Percentiles rank a stretch among this genome's conserved stretches.
phyloP scores from a whole-genome alignment of 768 basidiomycete species.

The Boletus tomentosulus region DNA sequence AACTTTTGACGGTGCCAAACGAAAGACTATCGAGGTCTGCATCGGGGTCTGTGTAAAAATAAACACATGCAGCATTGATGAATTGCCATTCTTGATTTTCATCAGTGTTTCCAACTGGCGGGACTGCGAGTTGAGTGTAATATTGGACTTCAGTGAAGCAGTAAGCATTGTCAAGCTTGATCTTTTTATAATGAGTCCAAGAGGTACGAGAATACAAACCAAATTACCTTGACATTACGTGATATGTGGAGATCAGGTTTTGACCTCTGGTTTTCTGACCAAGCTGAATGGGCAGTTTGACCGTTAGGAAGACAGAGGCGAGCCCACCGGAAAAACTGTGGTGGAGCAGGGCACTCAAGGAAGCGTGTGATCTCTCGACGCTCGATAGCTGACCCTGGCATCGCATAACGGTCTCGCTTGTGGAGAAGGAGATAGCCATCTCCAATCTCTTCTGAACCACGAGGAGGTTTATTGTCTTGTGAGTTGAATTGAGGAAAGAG shows the following conservation, averaged over 20 bases:
- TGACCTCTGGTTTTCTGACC: too few species aligned
- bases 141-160: neutral
- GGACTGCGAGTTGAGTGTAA: neutral
- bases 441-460: constrained; percentile 21
- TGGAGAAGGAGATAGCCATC: too few species aligned
- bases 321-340: neutral
- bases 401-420: constrained; percentile 19
- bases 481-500: constrained; percentile 26
- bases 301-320: neutral
- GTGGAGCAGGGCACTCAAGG: neutral
- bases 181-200: neutral
- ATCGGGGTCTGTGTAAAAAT: neutral
- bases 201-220: too few species aligned
- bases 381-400: neutral
- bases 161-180: neutral
- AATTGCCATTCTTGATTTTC: neutral
- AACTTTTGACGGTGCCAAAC: neutral
- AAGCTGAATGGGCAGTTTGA: neutral
- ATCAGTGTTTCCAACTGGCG: neutral
- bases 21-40: neutral
- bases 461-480: constrained; percentile 15
- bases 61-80: neutral
- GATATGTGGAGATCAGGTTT: too few species aligned
- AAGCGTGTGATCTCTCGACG: neutral
- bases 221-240: neutral